Evolutionary conservation across 352 stramenopile species (phyloP), one percentile per base, ranked within the genome.

Genomic region (Pythium insidiosum): DNA sequence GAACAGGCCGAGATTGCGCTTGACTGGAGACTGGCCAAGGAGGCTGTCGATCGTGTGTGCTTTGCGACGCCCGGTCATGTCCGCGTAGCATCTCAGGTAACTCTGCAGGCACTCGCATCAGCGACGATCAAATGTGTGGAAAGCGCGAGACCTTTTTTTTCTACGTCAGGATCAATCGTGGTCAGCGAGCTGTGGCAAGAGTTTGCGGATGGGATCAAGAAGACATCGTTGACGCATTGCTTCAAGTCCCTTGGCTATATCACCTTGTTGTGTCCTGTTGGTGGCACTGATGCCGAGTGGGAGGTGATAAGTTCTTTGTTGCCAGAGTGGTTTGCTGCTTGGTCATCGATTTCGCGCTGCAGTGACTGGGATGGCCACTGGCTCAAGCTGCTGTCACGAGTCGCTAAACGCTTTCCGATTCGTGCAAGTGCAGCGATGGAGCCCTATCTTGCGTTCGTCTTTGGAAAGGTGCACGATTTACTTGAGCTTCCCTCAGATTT

Each of bases 281-380:
- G 40, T 10, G 42, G 24, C 6, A 49, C 47, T 46, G 39, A 41
- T 60, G 6, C 47, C 58, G 19, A 46, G n/a, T 33, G 51, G 40
- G 9, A 38, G 18, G 24, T 43, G 30, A 51, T 46, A 35, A 18
- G 59, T 22, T n/a, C 24, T 11, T 25, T 85, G 20, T 37, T 88
- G 11, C 61, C 68, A 0, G 55, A 75, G 31, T 88, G 71, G 73
- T 66, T 88, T 19, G 41, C 56, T 15, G 60, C 68, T 6, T 88
- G 73, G 76, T 54, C 63, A n/a, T 45, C 47, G 7, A 58, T 87
- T 24, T 77, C 73, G 12, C 49, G 62, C 0, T 79, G 68, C 40
- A 43, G 46, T 7, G 67, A 84, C 36, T 88, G 76, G 76, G 72
- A 88, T 34, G 65, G 68, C 6, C 73, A 84, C 28, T 88, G 76